Evolutionary conservation across 176 grass and related monocot species (phyloP).

Genomic region (Aegilops sharonensis): DNA sequence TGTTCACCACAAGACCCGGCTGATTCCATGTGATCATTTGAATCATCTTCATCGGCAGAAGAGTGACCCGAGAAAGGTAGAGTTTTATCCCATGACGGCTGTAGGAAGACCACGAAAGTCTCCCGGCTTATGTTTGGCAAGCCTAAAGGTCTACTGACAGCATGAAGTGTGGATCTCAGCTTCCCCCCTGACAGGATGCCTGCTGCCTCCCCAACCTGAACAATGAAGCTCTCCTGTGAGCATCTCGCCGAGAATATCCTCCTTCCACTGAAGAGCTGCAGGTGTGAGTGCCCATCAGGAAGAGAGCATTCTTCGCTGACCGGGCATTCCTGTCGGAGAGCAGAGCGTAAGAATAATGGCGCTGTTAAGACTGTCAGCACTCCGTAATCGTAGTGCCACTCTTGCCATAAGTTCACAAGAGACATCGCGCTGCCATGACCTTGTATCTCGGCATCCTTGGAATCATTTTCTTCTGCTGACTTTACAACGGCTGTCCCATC

Average conservation of each 20-base stretch:
- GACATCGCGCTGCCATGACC: not conserved
- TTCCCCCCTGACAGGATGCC: conserved; percentile 75
- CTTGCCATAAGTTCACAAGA: conserved; percentile 72
- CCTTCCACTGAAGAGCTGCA: conserved; percentile 63
- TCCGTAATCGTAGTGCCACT: conserved; percentile 97
- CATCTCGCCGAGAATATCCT: conserved; percentile 66
- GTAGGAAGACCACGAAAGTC: conserved; percentile 85
- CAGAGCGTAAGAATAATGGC: conserved; percentile 57
- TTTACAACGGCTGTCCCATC: not conserved
- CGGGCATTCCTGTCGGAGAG: conserved; percentile 26
- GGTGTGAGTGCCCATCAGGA: conserved; percentile 53
- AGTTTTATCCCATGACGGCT: conserved; percentile 82
- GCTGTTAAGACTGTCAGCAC: conserved; percentile 78
- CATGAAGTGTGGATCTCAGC: conserved; percentile 73
- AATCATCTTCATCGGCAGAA: conserved; percentile 42
- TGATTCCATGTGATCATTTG: conserved; percentile 24
- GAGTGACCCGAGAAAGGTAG: conserved; percentile 33
- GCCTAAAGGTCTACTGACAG: conserved; percentile 55
- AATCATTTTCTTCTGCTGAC: not conserved
- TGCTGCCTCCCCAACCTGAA: conserved; percentile 84
- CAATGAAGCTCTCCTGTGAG: conserved; percentile 64
- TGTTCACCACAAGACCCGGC: not conserved
- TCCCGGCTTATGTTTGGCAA: conserved; percentile 61
- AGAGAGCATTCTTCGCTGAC: conserved; percentile 39
- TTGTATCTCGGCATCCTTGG: not conserved